These are phyloP conservation scores for Fremontodendron californicum DNA, from an alignment of 345 rosid species.

Conservation along the genomic window DNA sequence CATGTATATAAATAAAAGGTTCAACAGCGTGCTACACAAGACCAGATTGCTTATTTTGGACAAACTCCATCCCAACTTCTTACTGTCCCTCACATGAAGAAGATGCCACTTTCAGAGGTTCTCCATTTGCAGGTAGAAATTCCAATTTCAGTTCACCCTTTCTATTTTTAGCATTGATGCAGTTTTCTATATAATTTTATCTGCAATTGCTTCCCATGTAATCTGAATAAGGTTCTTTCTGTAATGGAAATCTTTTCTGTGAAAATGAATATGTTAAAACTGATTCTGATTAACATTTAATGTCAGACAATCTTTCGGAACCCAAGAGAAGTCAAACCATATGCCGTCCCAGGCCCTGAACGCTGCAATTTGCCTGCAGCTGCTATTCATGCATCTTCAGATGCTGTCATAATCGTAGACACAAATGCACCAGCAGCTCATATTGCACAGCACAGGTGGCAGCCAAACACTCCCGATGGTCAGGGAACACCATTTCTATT, in stretches of 20 bases:
- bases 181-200: background rate
- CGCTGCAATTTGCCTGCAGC: conserved; percentile 97
- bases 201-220: conserved; percentile 5
- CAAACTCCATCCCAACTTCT: conserved; percentile 98
- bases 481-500: conserved; percentile 91
- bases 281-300: conserved; percentile 13
- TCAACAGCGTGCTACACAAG: conserved; percentile 90
- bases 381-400: conserved; percentile 84
- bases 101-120: conserved; percentile 74
- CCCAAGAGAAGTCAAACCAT: conserved; percentile 78
- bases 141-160: background rate
- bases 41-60: conserved; percentile 98
- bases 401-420: conserved; percentile 69
- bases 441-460: conserved; percentile 90
- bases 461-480: conserved; percentile 93
- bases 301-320: conserved; percentile 89
- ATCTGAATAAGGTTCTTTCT: background rate
- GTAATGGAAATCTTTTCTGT: background rate
- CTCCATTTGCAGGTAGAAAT: conserved; percentile 80
- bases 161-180: conserved; percentile 3
- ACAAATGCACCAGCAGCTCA: conserved; percentile 87
- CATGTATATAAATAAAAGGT: conserved; percentile 43
- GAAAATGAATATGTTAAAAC: background rate
- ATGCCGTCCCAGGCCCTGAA: conserved; percentile 68
- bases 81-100: conserved; percentile 76